Evolutionary conservation across 768 basidiomycete species (phyloP).

Genomic region (Clitopilus hobsonii): DNA sequence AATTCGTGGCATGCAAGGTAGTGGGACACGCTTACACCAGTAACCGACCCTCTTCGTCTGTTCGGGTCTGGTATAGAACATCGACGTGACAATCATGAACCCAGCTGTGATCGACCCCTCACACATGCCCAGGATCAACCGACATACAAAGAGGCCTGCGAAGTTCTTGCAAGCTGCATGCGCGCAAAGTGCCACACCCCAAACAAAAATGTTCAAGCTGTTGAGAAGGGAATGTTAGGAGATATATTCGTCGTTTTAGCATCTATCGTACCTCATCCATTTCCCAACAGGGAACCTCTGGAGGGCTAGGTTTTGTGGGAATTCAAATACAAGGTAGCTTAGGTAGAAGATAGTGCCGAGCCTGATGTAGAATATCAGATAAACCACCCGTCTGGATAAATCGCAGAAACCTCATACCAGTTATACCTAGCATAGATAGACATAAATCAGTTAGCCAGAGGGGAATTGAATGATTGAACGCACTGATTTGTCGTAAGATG

Average conservation of each 20-base stretch:
- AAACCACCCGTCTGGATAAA: background rate
- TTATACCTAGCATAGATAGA: constrained; percentile 49
- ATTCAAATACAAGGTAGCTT: constrained; percentile 66
- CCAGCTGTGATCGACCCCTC: constrained; percentile 72
- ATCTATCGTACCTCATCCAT: constrained; percentile 64
- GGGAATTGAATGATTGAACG: constrained; percentile 13
- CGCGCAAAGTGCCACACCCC: constrained; percentile 54
- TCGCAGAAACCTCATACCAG: constrained; percentile 33
- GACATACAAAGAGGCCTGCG: constrained; percentile 55
- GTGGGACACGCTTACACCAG: constrained; percentile 55
- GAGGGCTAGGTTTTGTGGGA: constrained; percentile 68
- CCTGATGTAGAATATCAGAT: constrained; percentile 32
- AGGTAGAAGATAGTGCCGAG: constrained; percentile 74
- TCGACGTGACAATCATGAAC: constrained; percentile 74
- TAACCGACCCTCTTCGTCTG: constrained; percentile 74
- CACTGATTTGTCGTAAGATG: constrained; percentile 65
- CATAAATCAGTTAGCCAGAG: background rate
- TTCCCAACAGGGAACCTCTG: constrained; percentile 73
- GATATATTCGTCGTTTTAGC: background rate
- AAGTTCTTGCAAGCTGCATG: constrained; percentile 76
- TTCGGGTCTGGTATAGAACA: constrained; percentile 79
- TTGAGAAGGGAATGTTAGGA: background rate
- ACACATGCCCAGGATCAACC: constrained; percentile 66
- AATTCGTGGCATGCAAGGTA: background rate
- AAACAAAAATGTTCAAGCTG: constrained; percentile 63